Percentiles rank a stretch among this genome's conserved stretches.
Conservation (phyloP, 169 alveolate species). For the Toxoplasma gondii region DNA sequence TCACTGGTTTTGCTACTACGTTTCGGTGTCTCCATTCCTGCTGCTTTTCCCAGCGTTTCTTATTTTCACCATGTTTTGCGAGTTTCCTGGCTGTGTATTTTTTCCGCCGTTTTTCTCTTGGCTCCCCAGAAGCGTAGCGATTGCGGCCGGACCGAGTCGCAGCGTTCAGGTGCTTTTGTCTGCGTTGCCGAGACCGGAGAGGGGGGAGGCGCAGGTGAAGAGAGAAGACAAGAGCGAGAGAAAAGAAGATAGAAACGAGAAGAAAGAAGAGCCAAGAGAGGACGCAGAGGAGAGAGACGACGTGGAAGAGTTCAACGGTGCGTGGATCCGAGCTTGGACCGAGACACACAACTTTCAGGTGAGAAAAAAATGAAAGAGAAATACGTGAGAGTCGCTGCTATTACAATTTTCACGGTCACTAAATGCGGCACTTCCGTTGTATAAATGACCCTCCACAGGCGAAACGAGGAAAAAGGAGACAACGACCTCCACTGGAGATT, state of each 20-base stretch:
- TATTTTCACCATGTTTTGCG: not conserved
- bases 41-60: not conserved
- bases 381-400: not conserved
- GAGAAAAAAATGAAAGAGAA: not conserved
- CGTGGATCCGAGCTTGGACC: conserved; percentile 60
- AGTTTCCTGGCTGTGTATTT: not conserved
- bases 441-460: not conserved
- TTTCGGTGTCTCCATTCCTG: not conserved
- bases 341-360: conserved; percentile 67
- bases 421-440: not conserved
- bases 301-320: conserved; percentile 38
- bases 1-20: not conserved
- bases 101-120: not conserved
- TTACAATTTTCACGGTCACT: not conserved
- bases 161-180: conserved; percentile 48
- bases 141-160: conserved; percentile 63
- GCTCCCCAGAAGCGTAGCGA: conserved; percentile 45
- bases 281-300: conserved; percentile 12
- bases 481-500: too few relatives aligned
- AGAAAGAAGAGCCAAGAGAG: not conserved
- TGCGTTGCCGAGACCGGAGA: not conserved
- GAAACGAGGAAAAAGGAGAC: not conserved
- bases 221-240: not conserved
- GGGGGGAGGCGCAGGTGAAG: not conserved
- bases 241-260: not conserved